These are phyloP conservation scores for Phytophthora vignae DNA, from an alignment of 352 stramenopile species.

Conservation along the genomic window DNA sequence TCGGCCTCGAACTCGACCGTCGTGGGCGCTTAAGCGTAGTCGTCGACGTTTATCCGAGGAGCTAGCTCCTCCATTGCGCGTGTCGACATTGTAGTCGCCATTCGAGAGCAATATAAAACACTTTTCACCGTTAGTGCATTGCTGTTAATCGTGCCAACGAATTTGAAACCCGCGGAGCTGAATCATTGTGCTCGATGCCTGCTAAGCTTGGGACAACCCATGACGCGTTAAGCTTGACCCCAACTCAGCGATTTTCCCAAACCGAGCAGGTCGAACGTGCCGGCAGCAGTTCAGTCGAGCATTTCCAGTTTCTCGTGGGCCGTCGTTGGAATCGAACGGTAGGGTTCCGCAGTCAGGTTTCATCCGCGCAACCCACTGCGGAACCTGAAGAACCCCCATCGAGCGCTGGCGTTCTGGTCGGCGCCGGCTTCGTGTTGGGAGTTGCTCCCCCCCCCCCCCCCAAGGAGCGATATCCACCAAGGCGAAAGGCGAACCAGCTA, in stretches of 20 bases:
- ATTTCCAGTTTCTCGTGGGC: not conserved
- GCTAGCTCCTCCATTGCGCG: not conserved
- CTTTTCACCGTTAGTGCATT: not conserved
- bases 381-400: not conserved
- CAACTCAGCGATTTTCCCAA: not conserved
- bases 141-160: too few relatives aligned
- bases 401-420: not conserved
- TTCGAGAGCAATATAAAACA: not conserved
- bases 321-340: not conserved
- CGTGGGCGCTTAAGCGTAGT: not conserved
- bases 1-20: conserved; percentile 6
- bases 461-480: too few relatives aligned
- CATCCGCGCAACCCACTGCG: not conserved
- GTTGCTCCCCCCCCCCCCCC: too few relatives aligned
- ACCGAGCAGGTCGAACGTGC: too few relatives aligned
- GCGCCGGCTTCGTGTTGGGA: not conserved
- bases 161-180: too few relatives aligned
- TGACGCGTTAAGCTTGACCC: not conserved
- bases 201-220: too few relatives aligned
- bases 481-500: not conserved
- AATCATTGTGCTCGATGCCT: too few relatives aligned
- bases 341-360: not conserved
- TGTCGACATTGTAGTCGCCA: not conserved
- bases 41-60: not conserved
- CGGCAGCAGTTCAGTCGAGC: not conserved